phyloP scores from a whole-genome alignment of 1,139 yeast genomes.

The Kodamaea sp. region DNA sequence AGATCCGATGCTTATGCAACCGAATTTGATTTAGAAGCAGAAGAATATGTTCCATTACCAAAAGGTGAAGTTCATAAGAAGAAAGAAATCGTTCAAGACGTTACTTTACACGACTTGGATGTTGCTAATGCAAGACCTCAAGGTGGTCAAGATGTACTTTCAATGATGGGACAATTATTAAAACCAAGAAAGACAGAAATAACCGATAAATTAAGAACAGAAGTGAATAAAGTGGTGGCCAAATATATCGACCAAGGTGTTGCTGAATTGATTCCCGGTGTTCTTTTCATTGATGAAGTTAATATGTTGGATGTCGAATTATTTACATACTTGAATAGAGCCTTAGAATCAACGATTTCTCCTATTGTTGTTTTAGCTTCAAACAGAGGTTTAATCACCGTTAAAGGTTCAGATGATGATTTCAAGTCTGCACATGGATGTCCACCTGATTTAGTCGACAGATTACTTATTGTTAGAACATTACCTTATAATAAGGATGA shows the following conservation, averaged over 20 bases:
- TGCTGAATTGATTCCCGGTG: slow-evolving; percentile 98
- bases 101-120: slow-evolving; percentile 92
- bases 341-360: slow-evolving; percentile 86
- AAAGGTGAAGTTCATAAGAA: slow-evolving; percentile 98
- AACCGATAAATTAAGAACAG: slow-evolving; percentile 89
- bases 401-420: slow-evolving; percentile 80
- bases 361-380: slow-evolving; percentile 95
- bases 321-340: slow-evolving; percentile 90
- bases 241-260: slow-evolving; percentile 97
- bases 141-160: slow-evolving; percentile 97
- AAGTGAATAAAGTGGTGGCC: slow-evolving; percentile 93
- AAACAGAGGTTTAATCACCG: slow-evolving; percentile 87
- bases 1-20: slow-evolving; percentile 98
- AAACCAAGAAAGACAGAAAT: slow-evolving; percentile 98
- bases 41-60: slow-evolving; percentile 96
- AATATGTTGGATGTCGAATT: slow-evolving; percentile 97
- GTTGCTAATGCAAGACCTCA: slow-evolving; percentile 96
- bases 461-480: slow-evolving; percentile 87
- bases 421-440: slow-evolving; percentile 88
- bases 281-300: slow-evolving; percentile 93
- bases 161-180: slow-evolving; percentile 97
- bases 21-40: slow-evolving; percentile 96
- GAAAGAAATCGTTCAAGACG: slow-evolving; percentile 97
- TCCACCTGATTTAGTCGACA: slow-evolving; percentile 90
- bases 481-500: slow-evolving; percentile 82